Percentiles rank a stretch among this genome's conserved stretches.
Evolutionary conservation across 164 flowering plant genomes (phyloP).

Genomic region (Nelumbo lutea): DNA sequence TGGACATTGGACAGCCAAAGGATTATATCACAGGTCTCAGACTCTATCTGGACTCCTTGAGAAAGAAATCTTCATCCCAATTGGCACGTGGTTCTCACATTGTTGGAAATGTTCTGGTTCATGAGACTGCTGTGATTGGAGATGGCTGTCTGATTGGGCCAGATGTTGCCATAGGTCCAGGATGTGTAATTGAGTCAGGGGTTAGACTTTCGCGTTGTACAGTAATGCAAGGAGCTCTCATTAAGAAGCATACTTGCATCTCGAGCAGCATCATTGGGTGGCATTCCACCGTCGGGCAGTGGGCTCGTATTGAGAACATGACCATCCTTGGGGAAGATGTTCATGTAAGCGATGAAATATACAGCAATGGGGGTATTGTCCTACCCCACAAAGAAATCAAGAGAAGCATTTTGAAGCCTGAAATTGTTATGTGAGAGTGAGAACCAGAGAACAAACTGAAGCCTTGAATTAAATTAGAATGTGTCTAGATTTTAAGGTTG

Average conservation of each 20-base stretch:
- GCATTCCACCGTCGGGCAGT: conserved; percentile 24
- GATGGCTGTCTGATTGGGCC: conserved; percentile 28
- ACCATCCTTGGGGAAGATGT: conserved; percentile 26
- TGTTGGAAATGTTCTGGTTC: conserved; percentile 24
- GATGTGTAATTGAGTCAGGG: conserved; percentile 21
- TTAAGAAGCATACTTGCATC: conserved; percentile 18
- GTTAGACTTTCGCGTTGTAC: conserved; percentile 25
- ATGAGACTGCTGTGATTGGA: conserved; percentile 21
- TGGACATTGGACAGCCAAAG: conserved; percentile 24
- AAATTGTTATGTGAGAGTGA: conserved; percentile 19
- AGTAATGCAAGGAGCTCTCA: conserved; percentile 18
- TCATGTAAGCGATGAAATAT: conserved; percentile 18
- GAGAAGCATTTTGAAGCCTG: conserved; percentile 22
- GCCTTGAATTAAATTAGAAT: not conserved
- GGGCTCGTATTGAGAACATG: conserved; percentile 24
- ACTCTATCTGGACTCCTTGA: conserved; percentile 18
- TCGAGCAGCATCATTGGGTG: conserved; percentile 22
- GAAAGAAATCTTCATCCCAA: conserved; percentile 15
- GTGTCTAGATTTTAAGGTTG: not conserved
- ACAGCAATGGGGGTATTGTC: conserved; percentile 24
- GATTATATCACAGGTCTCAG: conserved; percentile 25
- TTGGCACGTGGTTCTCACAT: conserved; percentile 19
- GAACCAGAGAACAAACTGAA: not conserved
- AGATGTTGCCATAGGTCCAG: conserved; percentile 24
- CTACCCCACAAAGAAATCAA: conserved; percentile 26